These are phyloP conservation scores for Podospora australis DNA, from an alignment of 495 filamentous ascomycete species.

Conservation along the genomic window DNA sequence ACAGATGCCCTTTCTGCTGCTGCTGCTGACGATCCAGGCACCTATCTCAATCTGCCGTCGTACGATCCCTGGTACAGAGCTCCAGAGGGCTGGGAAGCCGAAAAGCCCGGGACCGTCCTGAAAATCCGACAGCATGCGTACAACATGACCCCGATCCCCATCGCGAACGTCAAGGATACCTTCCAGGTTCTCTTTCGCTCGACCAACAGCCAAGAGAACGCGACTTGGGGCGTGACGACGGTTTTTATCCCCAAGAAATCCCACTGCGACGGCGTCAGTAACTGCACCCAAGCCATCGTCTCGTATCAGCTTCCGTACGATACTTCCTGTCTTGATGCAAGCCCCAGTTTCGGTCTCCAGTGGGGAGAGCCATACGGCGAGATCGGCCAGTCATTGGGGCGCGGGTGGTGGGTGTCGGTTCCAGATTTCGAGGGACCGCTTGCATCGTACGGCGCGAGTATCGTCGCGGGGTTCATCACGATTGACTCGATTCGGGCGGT, in stretches of 20 bases:
- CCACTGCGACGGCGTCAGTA: not conserved
- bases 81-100: slow-evolving; percentile 31
- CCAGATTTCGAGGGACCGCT: slow-evolving; percentile 45
- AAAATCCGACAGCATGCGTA: slow-evolving; percentile 36
- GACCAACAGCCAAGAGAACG: slow-evolving; percentile 36
- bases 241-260: slow-evolving; percentile 35
- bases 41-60: slow-evolving; percentile 25
- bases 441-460: slow-evolving; percentile 33
- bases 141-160: slow-evolving; percentile 27
- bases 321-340: slow-evolving; percentile 17
- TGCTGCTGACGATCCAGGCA: slow-evolving; percentile 3
- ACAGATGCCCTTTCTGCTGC: not conserved
- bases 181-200: slow-evolving; percentile 50
- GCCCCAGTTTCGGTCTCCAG: slow-evolving; percentile 18
- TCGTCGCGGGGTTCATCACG: slow-evolving; percentile 36
- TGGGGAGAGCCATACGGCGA: slow-evolving; percentile 18
- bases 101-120: slow-evolving; percentile 39
- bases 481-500: slow-evolving; percentile 44
- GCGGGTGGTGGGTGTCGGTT: slow-evolving; percentile 42
- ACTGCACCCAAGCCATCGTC: slow-evolving; percentile 13
- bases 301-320: slow-evolving; percentile 26
- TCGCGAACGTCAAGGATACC: slow-evolving; percentile 22
- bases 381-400: slow-evolving; percentile 7
- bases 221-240: slow-evolving; percentile 45
- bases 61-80: slow-evolving; percentile 45